These are phyloP conservation scores for Thraustotheca clavata DNA, from an alignment of 352 stramenopile genomes.

Conservation along the genomic window DNA sequence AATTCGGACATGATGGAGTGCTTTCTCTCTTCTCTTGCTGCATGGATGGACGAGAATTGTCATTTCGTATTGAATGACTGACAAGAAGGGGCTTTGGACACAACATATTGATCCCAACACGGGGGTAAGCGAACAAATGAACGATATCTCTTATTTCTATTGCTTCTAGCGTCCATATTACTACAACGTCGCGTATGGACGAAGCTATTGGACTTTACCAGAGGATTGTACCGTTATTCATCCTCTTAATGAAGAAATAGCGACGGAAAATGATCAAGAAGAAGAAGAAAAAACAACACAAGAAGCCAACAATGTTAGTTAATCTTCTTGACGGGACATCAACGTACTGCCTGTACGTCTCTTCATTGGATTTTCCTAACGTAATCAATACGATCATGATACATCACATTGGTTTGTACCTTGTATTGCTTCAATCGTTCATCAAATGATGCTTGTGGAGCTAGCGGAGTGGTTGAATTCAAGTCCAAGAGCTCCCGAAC, in stretches of 20 bases:
- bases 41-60: too few relatives aligned
- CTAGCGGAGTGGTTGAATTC: conserved; percentile 42
- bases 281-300: not conserved
- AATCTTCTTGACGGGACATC: not conserved
- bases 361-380: conserved; percentile 16
- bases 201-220: conserved; percentile 69
- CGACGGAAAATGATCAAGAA: conserved; percentile 19
- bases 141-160: not conserved
- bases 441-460: conserved; percentile 49
- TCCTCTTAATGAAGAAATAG: conserved; percentile 29
- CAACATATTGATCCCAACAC: conserved; percentile 48
- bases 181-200: conserved; percentile 66
- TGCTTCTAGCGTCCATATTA: conserved; percentile 53
- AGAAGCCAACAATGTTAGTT: not conserved
- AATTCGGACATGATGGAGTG: too few relatives aligned
- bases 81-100: conserved; percentile 64
- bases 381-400: not conserved
- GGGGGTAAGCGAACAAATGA: conserved; percentile 29
- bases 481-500: conserved; percentile 78
- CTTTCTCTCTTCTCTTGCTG: too few relatives aligned
- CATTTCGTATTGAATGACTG: too few relatives aligned
- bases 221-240: conserved; percentile 40
- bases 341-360: conserved; percentile 10
- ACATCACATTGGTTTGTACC: not conserved
- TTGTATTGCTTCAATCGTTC: conserved; percentile 28